phyloP scores from a whole-genome alignment of 371 early-diverging fungal species.

The Sporodiniella umbellata region DNA sequence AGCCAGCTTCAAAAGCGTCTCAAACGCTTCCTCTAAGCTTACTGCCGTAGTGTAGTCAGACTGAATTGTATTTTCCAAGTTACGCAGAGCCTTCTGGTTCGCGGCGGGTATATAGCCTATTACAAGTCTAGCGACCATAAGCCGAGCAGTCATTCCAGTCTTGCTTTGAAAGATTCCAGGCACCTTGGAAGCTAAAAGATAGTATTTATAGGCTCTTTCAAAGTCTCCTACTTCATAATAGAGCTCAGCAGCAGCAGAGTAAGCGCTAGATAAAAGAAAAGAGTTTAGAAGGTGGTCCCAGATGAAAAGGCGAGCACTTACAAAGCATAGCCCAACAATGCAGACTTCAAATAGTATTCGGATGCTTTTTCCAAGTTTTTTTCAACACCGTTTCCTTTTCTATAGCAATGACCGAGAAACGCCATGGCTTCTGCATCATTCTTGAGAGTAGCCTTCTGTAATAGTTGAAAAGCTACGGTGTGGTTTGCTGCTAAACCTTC shows the following conservation, averaged over 20 bases:
- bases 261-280: slow-evolving; percentile 30
- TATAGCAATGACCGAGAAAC: slow-evolving; percentile 54
- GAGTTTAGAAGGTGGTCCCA: background rate
- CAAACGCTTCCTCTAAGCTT: slow-evolving; percentile 22
- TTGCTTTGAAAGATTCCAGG: slow-evolving; percentile 23
- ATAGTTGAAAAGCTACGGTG: slow-evolving; percentile 73
- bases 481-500: slow-evolving; percentile 54
- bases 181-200: slow-evolving; percentile 34
- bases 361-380: slow-evolving; percentile 63
- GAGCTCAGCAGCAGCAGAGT: slow-evolving; percentile 43
- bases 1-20: slow-evolving; percentile 19
- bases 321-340: slow-evolving; percentile 32
- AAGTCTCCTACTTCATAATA: slow-evolving; percentile 32
- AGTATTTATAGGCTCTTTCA: slow-evolving; percentile 37
- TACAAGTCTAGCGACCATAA: slow-evolving; percentile 44
- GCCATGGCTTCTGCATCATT: slow-evolving; percentile 79
- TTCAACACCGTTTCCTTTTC: slow-evolving; percentile 46
- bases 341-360: slow-evolving; percentile 34
- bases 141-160: slow-evolving; percentile 30
- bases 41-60: background rate
- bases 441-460: slow-evolving; percentile 74
- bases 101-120: slow-evolving; percentile 32
- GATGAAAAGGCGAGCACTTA: slow-evolving; percentile 15
- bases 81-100: background rate
- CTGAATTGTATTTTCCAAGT: slow-evolving; percentile 3